phyloP scores from a whole-genome alignment of 2,329 filamentous ascomycete species.

The Penicillium occitanis region DNA sequence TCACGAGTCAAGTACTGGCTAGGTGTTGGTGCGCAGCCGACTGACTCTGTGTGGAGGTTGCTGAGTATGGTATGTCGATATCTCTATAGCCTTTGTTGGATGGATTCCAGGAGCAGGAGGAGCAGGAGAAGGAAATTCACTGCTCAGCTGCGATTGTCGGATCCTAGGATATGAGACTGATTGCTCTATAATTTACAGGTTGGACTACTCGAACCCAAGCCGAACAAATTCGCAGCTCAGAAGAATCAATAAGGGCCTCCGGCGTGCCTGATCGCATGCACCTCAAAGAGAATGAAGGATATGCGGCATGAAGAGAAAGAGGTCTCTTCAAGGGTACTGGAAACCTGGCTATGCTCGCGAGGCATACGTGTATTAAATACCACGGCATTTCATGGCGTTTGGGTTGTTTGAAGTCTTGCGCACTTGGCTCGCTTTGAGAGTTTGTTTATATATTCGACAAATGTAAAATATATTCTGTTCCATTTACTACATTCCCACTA shows the following conservation, averaged over 20 bases:
- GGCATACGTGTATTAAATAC: background rate
- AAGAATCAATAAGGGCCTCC: constrained; percentile 9
- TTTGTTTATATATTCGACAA: background rate
- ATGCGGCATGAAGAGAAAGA: background rate
- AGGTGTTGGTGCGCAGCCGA: constrained; percentile 92
- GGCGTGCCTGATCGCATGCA: background rate
- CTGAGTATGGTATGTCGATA: constrained; percentile 67
- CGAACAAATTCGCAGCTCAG: constrained; percentile 17
- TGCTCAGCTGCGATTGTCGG: background rate
- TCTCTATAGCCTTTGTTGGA: background rate
- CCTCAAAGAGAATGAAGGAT: no score
- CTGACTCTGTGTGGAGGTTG: constrained; percentile 82
- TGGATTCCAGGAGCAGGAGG: background rate
- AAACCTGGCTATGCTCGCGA: background rate
- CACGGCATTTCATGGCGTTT: constrained; percentile 17
- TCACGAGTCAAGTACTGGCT: constrained; percentile 90
- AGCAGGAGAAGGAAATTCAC: background rate
- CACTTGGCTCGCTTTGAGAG: background rate
- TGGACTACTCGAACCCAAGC: constrained; percentile 20
- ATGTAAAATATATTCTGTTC: constrained; percentile 8
- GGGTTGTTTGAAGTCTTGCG: constrained; percentile 5
- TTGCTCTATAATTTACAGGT: background rate
- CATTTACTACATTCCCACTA: background rate
- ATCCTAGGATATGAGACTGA: background rate
- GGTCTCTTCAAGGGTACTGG: background rate